phyloP scores from a whole-genome alignment of 2,329 filamentous ascomycete species.

The Monosporascus sp. region DNA sequence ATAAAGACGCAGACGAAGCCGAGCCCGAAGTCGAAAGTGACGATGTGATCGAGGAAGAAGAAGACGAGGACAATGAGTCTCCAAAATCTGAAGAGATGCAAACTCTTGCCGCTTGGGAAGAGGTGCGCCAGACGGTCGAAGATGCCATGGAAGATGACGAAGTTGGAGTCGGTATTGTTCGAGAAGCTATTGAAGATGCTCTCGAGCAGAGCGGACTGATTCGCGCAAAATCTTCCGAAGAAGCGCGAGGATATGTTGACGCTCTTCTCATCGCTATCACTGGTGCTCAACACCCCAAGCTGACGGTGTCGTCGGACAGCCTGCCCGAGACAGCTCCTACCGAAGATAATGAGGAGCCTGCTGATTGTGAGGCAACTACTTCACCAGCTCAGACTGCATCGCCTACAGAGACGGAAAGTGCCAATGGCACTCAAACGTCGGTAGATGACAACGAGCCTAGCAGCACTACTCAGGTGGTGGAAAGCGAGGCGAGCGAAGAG shows the following conservation, averaged over 20 bases:
- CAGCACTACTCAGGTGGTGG: not conserved
- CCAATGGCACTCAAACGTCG: not conserved
- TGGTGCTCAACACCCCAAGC: constrained; percentile 14
- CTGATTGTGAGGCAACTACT: not conserved
- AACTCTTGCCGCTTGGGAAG: constrained; percentile 43
- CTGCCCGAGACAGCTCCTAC: not conserved
- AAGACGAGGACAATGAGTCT: constrained; percentile 13
- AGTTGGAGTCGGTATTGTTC: constrained; percentile 43
- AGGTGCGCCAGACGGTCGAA: constrained; percentile 50
- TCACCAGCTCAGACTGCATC: not conserved
- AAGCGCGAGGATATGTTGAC: constrained; percentile 44
- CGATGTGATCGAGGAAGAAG: constrained; percentile 15
- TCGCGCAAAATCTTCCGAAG: constrained; percentile 36
- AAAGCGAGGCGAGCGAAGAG: not conserved
- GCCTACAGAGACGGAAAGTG: not conserved
- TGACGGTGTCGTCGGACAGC: constrained; percentile 1
- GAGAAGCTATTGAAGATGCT: constrained; percentile 50
- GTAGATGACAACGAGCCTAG: not conserved
- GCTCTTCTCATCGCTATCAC: constrained; percentile 45
- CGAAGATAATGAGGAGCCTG: constrained; percentile 2
- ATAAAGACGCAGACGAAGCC: constrained; percentile 23
- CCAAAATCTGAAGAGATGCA: constrained; percentile 18
- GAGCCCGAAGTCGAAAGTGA: constrained; percentile 11
- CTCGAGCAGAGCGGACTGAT: constrained; percentile 50
- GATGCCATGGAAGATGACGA: constrained; percentile 54